Base-by-base conservation (phyloP, 1,284 basidiomycete genomes). In the Thecaphora thlaspeos region DNA sequence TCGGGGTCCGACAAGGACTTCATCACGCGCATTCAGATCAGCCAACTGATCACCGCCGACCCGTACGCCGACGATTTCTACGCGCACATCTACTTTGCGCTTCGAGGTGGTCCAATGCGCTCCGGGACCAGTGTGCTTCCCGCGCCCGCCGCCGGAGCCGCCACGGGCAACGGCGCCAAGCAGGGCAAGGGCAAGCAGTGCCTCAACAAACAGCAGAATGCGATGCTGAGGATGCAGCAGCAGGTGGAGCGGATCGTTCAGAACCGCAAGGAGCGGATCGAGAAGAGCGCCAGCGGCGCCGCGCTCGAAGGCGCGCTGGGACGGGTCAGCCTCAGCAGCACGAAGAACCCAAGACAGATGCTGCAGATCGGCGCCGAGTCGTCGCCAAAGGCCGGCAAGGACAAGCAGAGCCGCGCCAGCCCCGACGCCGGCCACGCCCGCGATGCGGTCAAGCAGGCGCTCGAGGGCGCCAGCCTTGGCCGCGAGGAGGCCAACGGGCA, bases 1-100 rank as follows among this genome's bases (percentile, higher is more conserved):
- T 91, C 89, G 0, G 90, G 92, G 78, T 94, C 91, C 15, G 95
- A 99, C 83, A 98, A 98, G 81, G 95, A 98, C 77, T 99, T 98
- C 78, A 98, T 99, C 80, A 98, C 95, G 21, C 87, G 95, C 37
- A 98, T 99, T 57, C 95, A 99, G 80, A 90, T 99, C 42, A 96
- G 92, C 1, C 94, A 98, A 76, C 87, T 98, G 28, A 91, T 96
- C 43, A 77, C 79, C 22, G 61, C 73, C 22, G 95, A 98, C 80
- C 95, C 95, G 0, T 97, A 95, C 79, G 86, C 90, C 32, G 93
- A 96, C 66, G 95, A 99, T 78, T 99, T 96, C 77, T 98, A 99
- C 75, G 94, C 92, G 8, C 94, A 98, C 80, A 92, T 97, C 18
- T 94, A 89, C 77, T 87, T 89, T 44, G 89, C 90, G 30, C 85